Base-by-base conservation (phyloP, 2,329 filamentous ascomycete genomes). In the Trichoderma cornu-damae region DNA sequence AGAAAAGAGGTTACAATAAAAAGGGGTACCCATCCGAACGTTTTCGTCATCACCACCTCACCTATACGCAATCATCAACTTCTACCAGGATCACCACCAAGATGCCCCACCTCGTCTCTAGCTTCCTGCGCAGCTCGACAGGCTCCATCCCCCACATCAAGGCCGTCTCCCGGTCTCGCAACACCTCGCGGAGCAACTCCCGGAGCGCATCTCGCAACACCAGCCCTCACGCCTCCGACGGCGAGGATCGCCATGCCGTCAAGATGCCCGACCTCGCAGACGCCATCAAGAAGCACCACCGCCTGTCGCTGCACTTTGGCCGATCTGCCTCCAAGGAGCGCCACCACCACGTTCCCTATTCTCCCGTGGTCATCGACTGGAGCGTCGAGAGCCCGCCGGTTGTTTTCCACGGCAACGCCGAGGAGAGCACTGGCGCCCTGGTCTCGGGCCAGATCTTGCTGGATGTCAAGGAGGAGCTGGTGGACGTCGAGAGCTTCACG, bases 331-430 rank as follows among this genome's bases (percentile, higher is more conserved):
- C 42, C 57, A 72, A 75, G 65, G 72, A 76, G 65, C 69, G 73
- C 63, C 69, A 76, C 65, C 76, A 80, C 8, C 62, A 63, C n/a
- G 62, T 70, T 9, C 16, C 42, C 12, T 54, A 53, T 18, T 43
- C 57, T 2, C 72, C 74, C 58, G 75, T 77, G 8, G 65, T 72
- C 1, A 67, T 84, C 16, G 72, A 77, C 59, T 83, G 79, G 77
- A 78, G 75, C 64, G 87, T 96, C 61, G 92, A 96, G 76, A 95
- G 89, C 11, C 90, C 91, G 1, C 92, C 92, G 2, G 79, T 93
- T 16, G 83, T 96, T 44, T 87, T 96, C 73, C 89, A 94, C 67
- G 91, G 91, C 61, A 77, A 81, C 22, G 79, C 89, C 1, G 80
- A 85, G 61, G 80, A 82, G 63, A 96, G 91, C 65, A 88, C 87